Evolutionary conservation across 331 rosid genomes (phyloP).

Genomic region (Stylosanthes scabra): DNA sequence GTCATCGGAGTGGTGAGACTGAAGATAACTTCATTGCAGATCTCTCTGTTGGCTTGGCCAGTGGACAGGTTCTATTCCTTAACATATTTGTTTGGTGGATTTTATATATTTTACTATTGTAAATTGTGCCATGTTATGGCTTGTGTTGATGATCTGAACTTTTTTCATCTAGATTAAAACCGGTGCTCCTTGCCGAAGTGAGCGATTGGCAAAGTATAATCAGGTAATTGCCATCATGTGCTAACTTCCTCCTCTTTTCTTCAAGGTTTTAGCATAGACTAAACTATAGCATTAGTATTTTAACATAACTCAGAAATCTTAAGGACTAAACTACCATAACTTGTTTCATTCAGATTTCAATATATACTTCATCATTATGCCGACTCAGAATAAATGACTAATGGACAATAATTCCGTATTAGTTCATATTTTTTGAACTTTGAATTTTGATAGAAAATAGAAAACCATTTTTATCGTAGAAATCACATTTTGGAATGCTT

Average conservation of each 20-base stretch:
- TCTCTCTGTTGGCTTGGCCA: slow-evolving; percentile 98
- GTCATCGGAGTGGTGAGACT: slow-evolving; percentile 99
- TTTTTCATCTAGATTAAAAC: slow-evolving; percentile 77
- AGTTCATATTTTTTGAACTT: not conserved
- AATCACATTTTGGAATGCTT: not conserved
- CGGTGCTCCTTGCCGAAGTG: slow-evolving; percentile 98
- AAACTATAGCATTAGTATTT: slow-evolving; percentile 7
- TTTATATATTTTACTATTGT: not conserved
- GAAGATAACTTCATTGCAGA: slow-evolving; percentile 99
- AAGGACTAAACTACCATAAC: slow-evolving; percentile 2
- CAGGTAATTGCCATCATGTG: slow-evolving; percentile 58
- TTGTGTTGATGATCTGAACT: slow-evolving; percentile 44
- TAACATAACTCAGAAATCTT: slow-evolving; percentile 7
- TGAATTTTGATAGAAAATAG: not conserved
- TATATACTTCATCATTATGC: not conserved
- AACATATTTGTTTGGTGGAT: slow-evolving; percentile 23
- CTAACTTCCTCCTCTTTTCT: not conserved
- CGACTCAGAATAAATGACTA: not conserved
- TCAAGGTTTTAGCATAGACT: not conserved
- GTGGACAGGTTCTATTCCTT: slow-evolving; percentile 80
- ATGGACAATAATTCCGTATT: slow-evolving; percentile 5
- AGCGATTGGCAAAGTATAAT: slow-evolving; percentile 95
- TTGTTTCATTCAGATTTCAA: not conserved
- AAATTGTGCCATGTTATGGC: slow-evolving; percentile 29
- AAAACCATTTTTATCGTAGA: not conserved